Percentiles rank a stretch among this genome's conserved stretches.
Conservation (phyloP, 805 yeast species). For the Saturnispora sekii region DNA sequence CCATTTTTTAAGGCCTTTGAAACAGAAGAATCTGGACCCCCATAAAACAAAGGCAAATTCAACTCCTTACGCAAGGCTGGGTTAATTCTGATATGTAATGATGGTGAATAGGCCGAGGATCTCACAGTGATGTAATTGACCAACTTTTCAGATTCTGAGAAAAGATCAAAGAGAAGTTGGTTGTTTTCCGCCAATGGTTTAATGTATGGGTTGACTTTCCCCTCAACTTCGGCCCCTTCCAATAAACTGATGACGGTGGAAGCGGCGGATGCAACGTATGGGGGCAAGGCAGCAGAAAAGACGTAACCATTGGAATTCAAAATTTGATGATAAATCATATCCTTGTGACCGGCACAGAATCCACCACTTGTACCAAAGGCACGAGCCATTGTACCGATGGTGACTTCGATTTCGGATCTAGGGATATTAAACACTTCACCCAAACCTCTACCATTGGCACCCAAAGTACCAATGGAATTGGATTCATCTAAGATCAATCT, state of each 20-base stretch:
- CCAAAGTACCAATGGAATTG: conserved; percentile 77
- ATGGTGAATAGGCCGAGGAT: conserved; percentile 54
- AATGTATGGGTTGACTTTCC: conserved; percentile 27
- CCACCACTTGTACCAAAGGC: conserved; percentile 87
- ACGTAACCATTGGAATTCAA: conserved; percentile 85
- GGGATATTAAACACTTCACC: conserved; percentile 63
- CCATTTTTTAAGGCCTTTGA: conserved; percentile 37
- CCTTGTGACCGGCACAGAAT: conserved; percentile 76
- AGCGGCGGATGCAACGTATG: conserved; percentile 67
- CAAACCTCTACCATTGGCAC: conserved; percentile 77
- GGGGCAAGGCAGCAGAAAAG: conserved; percentile 90
- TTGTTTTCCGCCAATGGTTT: conserved; percentile 35
- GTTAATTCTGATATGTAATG: conserved; percentile 54
- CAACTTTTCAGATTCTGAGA: conserved; percentile 32
- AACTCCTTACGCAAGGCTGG: conserved; percentile 35
- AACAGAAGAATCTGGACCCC: conserved; percentile 34
- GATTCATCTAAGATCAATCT: conserved; percentile 84
- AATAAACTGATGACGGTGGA: conserved; percentile 41
- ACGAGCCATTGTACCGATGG: conserved; percentile 77
- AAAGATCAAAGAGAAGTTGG: conserved; percentile 28
- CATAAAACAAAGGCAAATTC: conserved; percentile 41
- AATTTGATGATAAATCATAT: conserved; percentile 87
- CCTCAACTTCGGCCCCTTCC: conserved; percentile 26
- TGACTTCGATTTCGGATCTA: conserved; percentile 69
- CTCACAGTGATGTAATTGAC: conserved; percentile 37